These are phyloP conservation scores for Aspergillus awamori DNA, from an alignment of 2,329 filamentous ascomycete species.

Conservation along the genomic window DNA sequence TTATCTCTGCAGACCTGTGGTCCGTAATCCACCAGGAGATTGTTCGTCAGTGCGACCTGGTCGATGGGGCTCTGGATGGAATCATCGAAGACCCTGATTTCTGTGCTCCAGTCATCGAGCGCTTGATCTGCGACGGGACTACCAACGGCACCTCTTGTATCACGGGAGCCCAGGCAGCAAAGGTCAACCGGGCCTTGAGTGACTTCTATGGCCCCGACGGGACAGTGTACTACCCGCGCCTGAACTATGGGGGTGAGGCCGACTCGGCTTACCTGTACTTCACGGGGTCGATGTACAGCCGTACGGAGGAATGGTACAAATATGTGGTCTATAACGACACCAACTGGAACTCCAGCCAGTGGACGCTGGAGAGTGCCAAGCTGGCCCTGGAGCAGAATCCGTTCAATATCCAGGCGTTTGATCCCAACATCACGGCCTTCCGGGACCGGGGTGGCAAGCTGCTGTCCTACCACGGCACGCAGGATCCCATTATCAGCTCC, in stretches of 20 bases:
- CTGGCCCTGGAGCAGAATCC: constrained; percentile 46
- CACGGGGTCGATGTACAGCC: constrained; percentile 13
- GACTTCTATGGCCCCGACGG: constrained; percentile 25
- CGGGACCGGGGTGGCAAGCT: constrained; percentile 47
- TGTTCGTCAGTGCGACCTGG: constrained; percentile 37
- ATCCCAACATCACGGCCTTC: constrained; percentile 53
- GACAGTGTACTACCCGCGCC: constrained; percentile 31
- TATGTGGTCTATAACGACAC: constrained; percentile 48
- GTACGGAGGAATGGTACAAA: constrained; percentile 35
- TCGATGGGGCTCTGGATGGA: constrained; percentile 38
- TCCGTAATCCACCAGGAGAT: constrained; percentile 43
- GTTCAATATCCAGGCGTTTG: constrained; percentile 53
- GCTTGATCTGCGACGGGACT: constrained; percentile 36
- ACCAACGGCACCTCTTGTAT: constrained; percentile 42
- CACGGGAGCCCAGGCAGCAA: constrained; percentile 48
- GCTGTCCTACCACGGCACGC: constrained; percentile 47
- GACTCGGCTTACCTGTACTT: constrained; percentile 13
- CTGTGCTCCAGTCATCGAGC: constrained; percentile 37
- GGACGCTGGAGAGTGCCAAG: constrained; percentile 42
- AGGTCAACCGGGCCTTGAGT: constrained; percentile 19
- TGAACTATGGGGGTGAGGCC: constrained; percentile 15
- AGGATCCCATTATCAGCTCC: constrained; percentile 56
- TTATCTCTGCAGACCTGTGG: constrained; percentile 52
- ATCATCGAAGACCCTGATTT: constrained; percentile 43
- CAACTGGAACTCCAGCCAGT: constrained; percentile 42